Evolutionary conservation across 495 filamentous ascomycete species (phyloP).

Genomic region (Lasiosphaeriaceae sp.): DNA sequence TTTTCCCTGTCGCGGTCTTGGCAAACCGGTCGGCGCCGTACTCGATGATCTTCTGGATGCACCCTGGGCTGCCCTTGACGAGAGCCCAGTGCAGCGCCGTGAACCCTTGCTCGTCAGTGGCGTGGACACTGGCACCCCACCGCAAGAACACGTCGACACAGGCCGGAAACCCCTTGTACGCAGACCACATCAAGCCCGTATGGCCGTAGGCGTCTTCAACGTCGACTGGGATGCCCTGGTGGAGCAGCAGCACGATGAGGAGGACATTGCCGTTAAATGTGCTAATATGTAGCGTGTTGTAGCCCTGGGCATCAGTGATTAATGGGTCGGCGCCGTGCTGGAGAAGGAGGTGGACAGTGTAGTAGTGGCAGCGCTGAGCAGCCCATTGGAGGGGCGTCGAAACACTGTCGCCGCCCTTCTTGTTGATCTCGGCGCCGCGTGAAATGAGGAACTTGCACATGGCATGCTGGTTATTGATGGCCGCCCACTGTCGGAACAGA

Average conservation of each 20-base stretch:
- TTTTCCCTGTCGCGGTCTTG: constrained; percentile 81
- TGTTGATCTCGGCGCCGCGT: constrained; percentile 85
- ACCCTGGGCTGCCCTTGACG: constrained; percentile 81
- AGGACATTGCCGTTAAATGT: constrained; percentile 98
- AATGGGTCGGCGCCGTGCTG: constrained; percentile 85
- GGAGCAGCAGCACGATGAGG: constrained; percentile 75
- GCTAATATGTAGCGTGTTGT: constrained; percentile 93
- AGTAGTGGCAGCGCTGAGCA: constrained; percentile 88
- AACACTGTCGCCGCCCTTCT: constrained; percentile 87
- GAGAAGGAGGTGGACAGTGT: constrained; percentile 70
- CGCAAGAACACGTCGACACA: constrained; percentile 90
- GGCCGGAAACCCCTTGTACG: constrained; percentile 89
- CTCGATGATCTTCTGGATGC: constrained; percentile 87
- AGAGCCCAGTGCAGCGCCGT: constrained; percentile 95
- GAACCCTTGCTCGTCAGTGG: constrained; percentile 84
- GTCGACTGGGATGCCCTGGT: constrained; percentile 92
- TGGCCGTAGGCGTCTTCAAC: constrained; percentile 83
- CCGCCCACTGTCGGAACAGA: constrained; percentile 71
- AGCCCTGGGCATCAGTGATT: constrained; percentile 85
- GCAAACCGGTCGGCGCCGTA: constrained; percentile 91
- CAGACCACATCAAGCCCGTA: constrained; percentile 96
- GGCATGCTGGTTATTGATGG: constrained; percentile 97
- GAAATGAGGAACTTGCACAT: constrained; percentile 94
- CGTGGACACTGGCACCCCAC: constrained; percentile 93
- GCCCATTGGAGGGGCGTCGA: constrained; percentile 97